Conservation (phyloP, 2,329 filamentous ascomycete genomes). For the Pseudomassariella vexata region DNA sequence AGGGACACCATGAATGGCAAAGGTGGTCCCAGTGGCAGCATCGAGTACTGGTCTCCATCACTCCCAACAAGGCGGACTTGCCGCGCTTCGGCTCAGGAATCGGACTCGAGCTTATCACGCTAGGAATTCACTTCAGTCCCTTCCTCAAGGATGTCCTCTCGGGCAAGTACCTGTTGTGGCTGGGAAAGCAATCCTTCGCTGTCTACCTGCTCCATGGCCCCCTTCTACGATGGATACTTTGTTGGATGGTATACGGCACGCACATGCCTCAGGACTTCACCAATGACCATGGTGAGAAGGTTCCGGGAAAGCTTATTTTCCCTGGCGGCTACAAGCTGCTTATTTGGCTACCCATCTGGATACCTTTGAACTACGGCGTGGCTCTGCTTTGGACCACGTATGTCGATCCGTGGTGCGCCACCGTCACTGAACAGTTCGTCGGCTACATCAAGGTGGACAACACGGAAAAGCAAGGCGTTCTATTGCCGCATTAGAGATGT, state of each 20-base stretch:
- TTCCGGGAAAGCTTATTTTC: conserved; percentile 30
- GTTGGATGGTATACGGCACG: conserved; percentile 53
- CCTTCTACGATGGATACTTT: conserved; percentile 51
- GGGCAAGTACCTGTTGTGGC: conserved; percentile 51
- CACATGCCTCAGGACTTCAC: conserved; percentile 27
- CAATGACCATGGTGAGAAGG: conserved; percentile 28
- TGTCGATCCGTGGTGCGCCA: conserved; percentile 46
- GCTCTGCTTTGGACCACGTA: conserved; percentile 47
- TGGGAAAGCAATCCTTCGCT: conserved; percentile 59
- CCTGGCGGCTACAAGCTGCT: conserved; percentile 30
- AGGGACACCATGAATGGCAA: conserved; percentile 45
- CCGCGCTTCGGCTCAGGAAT: conserved; percentile 33
- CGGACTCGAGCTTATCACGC: conserved; percentile 23
- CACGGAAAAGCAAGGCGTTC: conserved; percentile 23
- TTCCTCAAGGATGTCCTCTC: conserved; percentile 45
- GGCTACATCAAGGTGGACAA: conserved; percentile 21
- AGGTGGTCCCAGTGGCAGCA: conserved; percentile 46
- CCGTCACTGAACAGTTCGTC: conserved; percentile 33
- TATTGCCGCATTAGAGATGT: conserved; percentile 21
- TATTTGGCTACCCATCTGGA: conserved; percentile 36
- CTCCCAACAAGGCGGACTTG: conserved; percentile 40
- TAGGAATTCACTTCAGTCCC: conserved; percentile 26
- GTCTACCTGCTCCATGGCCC: conserved; percentile 60
- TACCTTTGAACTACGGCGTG: conserved; percentile 38
- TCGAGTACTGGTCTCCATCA: conserved; percentile 35